Evolutionary conservation across 1,139 yeast genomes (phyloP), one percentile per base, ranked within the genome.

Genomic region (Meyerozyma elateridarum): DNA sequence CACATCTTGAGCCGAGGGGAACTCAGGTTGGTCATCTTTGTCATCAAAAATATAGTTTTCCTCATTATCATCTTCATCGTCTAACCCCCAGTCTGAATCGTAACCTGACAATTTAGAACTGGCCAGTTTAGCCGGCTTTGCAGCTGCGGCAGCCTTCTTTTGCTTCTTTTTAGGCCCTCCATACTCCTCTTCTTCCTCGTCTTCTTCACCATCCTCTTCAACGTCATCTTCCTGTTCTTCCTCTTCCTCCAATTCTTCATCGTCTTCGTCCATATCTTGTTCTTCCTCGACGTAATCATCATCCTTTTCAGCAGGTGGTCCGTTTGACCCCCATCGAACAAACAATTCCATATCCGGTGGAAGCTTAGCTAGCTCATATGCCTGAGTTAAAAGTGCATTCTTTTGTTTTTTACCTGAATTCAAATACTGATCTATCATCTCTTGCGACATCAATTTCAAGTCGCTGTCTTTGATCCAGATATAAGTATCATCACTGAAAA

Each of bases 401-500:
- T 56, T 64, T 33, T 67, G 54, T 36, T 59, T 52, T 36, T 55
- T 60, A 12, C 33, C 32, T 36, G 42, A 29, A 36, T 43, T 40
- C 27, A 64, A 51, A 37, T 52, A 57, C n/a, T 41, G 50, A 6
- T 54, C 53, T 27, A 68, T 65, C 32, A 44, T 52, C 1, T 48
- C 54, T 6, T 34, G 32, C 8, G 44, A 40, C 35, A 68, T 52
- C 8, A 41, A 37, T 37, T 59, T 59, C 18, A 77, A 42, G 39
- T 76, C 83, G 25, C 54, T 52, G 6, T 51, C 46, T 22, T 65
- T 64, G 31, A 74, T 70, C 84, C 84, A 79, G 35, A 76, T 74
- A 46, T 76, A 79, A 3, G 80, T 78, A 47, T 79, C 84, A 50
- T 78, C 85, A 41, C 73, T 73, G 49, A 76, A 73, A 46, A 79